Conservation (phyloP, 164 flowering plant species). For the Vitis rupestris region DNA sequence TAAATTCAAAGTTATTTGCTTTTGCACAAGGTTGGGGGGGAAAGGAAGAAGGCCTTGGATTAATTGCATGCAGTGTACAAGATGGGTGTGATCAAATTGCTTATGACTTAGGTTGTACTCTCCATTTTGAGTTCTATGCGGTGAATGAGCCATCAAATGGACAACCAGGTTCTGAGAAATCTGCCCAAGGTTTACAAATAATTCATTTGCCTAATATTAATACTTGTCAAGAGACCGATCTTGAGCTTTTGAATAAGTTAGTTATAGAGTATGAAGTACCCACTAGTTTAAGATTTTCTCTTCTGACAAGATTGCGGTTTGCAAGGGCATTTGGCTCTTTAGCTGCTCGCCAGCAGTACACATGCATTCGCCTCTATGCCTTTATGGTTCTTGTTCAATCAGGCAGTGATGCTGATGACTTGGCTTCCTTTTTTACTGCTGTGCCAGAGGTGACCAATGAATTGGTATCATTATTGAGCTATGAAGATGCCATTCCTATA, state of each 20-base stretch:
- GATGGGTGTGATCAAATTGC: conserved; percentile 60
- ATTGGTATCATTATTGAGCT: conserved; percentile 71
- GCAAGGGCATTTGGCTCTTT: conserved; percentile 82
- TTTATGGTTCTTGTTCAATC: conserved; percentile 88
- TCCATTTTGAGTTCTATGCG: conserved; percentile 90
- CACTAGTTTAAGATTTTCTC: conserved; percentile 64
- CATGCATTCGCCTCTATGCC: conserved; percentile 85
- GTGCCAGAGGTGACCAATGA: conserved; percentile 94
- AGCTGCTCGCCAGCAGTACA: conserved; percentile 68
- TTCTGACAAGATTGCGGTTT: conserved; percentile 81
- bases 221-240: conserved; percentile 51
- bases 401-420: conserved; percentile 62
- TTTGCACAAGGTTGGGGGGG: conserved; percentile 99
- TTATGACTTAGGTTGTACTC: conserved; percentile 65
- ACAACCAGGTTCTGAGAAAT: conserved; percentile 19
- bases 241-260: conserved; percentile 69
- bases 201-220: conserved; percentile 69
- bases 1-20: conserved; percentile 71
- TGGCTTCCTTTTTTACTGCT: conserved; percentile 71
- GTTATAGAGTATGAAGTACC: conserved; percentile 74
- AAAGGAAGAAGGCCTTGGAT: conserved; percentile 92
- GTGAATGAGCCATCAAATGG: conserved; percentile 40
- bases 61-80: conserved; percentile 63
- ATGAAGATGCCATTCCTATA: conserved; percentile 78
- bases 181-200: conserved; percentile 57